Evolutionary conservation across 345 rosid genomes (phyloP), one percentile per base, ranked within the genome.

Genomic region (Fremontodendron californicum): DNA sequence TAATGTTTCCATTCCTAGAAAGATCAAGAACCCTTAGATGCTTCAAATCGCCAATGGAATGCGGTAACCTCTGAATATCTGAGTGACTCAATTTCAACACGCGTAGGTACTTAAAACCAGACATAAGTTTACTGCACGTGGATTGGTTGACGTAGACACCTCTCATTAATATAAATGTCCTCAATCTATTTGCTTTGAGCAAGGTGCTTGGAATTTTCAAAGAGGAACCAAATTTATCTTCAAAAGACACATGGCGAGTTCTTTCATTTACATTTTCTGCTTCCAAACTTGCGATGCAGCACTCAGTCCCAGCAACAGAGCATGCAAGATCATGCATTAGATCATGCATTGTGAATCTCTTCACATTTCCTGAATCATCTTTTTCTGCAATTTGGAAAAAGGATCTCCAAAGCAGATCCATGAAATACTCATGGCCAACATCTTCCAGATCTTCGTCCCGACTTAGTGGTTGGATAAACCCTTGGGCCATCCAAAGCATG

Each of bases 111-210:
- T 9, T 19, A 9, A 64, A 18, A 16, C 3, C 16, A 18, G n/a
- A 49, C 54, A 18, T 48, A 18, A 48, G 16, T 48, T 4, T 10
- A 43, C 46, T 23, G 5, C 9, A 58, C 3, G 16, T 25, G 4
- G 65, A 61, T 27, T 0, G 9, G 29, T 15, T 29, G 19, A 61
- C 1, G 10, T 0, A 0, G 0, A n/a, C 1, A 61, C 0, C 9
- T 2, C n/a, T 51, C 3, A 3, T 19, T 51, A 6, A 1, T 16
- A 6, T 2, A 5, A 33, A 15, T 16, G 67, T 31, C 23, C 67
- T 63, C 3, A 63, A 3, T 63, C 5, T 63, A 0, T 16, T 18
- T 63, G 43, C 67, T 33, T 33, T 63, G 11, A 33, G 23, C 1
- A 16, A 63, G 25, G 11, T 7, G 19, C 39, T 63, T 35, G 23